Evolutionary conservation across 441 rosid species (phyloP), one percentile per base, ranked within the genome.

Genomic region (Isatis lusitanica): DNA sequence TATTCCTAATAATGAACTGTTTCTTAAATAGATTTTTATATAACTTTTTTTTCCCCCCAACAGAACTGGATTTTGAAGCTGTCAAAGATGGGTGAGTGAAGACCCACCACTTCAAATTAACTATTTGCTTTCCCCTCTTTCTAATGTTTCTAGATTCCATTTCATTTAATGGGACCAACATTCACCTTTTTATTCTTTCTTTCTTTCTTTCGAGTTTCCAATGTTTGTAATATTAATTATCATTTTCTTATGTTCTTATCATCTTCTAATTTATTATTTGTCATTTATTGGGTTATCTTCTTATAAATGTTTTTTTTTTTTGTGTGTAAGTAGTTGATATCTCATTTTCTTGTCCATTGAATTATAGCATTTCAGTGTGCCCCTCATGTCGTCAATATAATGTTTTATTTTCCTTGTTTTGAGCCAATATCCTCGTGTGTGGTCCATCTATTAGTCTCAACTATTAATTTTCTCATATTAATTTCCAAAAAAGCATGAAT

Each of bases 331-430:
- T 59, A 30, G 74, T 46, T 70, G 74, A 70, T 13, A 46, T 70
- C 31, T 70, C 74, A 70, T 47, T 70, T 31, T 70, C 74, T 58
- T 58, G 65, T 58, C 58, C 24, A 31, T 5, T 58, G n/a, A 53
- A 55, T 68, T n/a, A 68, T 56, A 67, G 72, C 63, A 58, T 35
- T 57, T 13, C 48, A 35, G 40, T 70, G 47, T 58, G 74, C 6
- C 74, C 66, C 52, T 69, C 58, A 35, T 56, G 51, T 70, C 53
- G 66, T 55, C 58, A 8, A 26, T 52, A 21, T 33, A 38, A 52
- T 68, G 50, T 59, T 60, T 68, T 74, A 8, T 52, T 31, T 74
- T 68, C 47, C 68, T 67, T 60, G 63, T 60, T 42, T 51, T 67
- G 48, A 51, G 38, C 68, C 73, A 50, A 50, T 60, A 51, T 52